Base-by-base conservation (phyloP, 495 filamentous ascomycete genomes). In the Cryomyces minteri region DNA sequence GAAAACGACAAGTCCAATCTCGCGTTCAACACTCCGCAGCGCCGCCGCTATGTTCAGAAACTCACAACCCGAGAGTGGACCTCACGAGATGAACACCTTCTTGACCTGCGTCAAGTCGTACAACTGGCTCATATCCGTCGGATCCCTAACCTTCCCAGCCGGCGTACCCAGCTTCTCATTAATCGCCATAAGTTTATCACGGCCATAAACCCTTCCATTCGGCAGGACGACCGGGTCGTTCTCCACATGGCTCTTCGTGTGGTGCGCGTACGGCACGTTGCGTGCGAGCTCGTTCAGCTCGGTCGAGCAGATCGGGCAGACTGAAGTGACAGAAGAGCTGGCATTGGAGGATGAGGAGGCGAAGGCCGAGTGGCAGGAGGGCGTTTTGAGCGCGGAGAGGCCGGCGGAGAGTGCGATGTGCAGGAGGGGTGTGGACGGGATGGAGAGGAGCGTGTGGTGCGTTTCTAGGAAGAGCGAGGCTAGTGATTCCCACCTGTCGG, bases 241-340 rank as follows among this genome's bases (percentile, higher is more conserved):
- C 58, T 94, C 87, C 25, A 95, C 80, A 48, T 82, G 79, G 58
- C 87, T 94, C 67, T 92, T 90, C 40, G 78, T 81, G 58, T 98
- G 90, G 51, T 93, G 81, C 25, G 90, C 90, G 55, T 95, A 94
- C 10, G 90, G 90, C 47, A 96, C 79, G 55, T 77, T 78, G 37
- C 78, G 70, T 11, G 90, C 90, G 32, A 98, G 71, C 48, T 83
- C 83, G 59, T 98, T 95, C 45, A 98, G 70, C 59, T 98, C 90
- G 3, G 80, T 90, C 36, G 79, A 84, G 65, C 90, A 98, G 57
- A 96, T 96, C 4, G 90, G 92, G 54, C 90, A 98, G 40, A 94
- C 75, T 32, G 74, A 70, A 6, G 73, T 79, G 0, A 69, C 70
- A 0, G 66, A 67, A 5, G 74, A 77, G 39, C 68, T 64, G 32